These are phyloP conservation scores for Ganoderma meredithae DNA, from an alignment of 1,284 basidiomycete species.

Conservation along the genomic window DNA sequence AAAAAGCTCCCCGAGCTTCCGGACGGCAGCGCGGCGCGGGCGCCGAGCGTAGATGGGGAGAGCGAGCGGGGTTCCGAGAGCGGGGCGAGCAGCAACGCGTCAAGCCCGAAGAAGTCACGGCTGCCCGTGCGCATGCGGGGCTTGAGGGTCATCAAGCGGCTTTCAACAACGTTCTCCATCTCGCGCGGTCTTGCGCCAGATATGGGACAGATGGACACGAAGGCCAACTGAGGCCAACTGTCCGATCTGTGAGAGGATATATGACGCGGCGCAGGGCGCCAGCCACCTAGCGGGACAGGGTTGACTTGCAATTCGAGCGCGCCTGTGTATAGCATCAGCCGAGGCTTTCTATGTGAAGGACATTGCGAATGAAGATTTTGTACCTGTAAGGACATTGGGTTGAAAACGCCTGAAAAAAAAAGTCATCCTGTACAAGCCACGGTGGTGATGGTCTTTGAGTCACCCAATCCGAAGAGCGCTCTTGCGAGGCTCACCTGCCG, in stretches of 20 bases:
- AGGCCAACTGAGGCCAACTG: background rate
- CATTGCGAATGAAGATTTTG: constrained; percentile 11
- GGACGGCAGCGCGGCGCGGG: constrained; percentile 2
- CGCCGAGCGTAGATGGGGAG: constrained; percentile 5
- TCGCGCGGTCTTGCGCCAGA: constrained; percentile 37
- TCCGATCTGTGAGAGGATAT: background rate
- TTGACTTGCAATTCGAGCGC: background rate
- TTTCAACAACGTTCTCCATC: constrained; percentile 36
- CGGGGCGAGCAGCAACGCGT: constrained; percentile 5
- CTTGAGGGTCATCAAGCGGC: constrained; percentile 35
- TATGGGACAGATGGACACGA: constrained; percentile 32
- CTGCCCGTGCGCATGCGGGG: constrained; percentile 36
- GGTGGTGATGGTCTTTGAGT: background rate
- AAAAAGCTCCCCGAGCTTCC: constrained; percentile 29
- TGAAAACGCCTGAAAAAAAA: no score
- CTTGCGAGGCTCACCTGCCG: constrained; percentile 11
- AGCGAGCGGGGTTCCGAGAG: background rate
- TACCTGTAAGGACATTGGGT: no score
- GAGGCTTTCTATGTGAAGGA: constrained; percentile 31
- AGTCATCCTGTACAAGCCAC: no score
- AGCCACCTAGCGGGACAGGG: background rate
- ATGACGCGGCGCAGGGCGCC: constrained; percentile 13
- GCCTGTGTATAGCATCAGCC: constrained; percentile 12
- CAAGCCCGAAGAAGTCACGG: constrained; percentile 34
- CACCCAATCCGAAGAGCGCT: constrained; percentile 5